Evolutionary conservation across 495 filamentous ascomycete genomes (phyloP), one percentile per base, ranked within the genome.

Genomic region (Xylaria flabelliformis): DNA sequence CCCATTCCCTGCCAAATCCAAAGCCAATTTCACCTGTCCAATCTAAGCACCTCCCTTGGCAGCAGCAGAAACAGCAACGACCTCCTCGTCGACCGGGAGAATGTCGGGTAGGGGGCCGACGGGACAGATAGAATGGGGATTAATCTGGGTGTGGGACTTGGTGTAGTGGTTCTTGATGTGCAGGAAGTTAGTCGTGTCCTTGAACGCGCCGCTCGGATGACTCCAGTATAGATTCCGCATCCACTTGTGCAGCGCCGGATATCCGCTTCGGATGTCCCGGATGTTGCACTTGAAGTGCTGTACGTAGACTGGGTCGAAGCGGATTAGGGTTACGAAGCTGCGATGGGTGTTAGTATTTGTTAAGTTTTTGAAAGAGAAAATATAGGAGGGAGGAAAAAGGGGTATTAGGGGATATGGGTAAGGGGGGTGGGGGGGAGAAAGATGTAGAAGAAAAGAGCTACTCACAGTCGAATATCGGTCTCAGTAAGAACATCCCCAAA

Each of bases 231-330:
- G 73, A 63, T 85, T 80, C 70, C 88, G 81, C 64, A 92, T 82
- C 91, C 93, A 94, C 17, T 82, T 81, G 74, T 94, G 86, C 34
- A 94, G 80, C 5, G 80, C 80, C 46, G 92, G 92, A 77, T 93
- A 94, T 58, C 91, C 94, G 29, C 88, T 89, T 3, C 94, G 83
- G 69, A 97, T 97, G 82, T 93, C 93, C 9, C 90, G 86, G 50
- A 97, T 80, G 79, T 97, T 97, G 78, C 92, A 94, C 84, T 97
- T 97, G 85, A 97, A 97, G 80, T 97, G 93, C 85, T 96, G 93
- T 5, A 97, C 93, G 75, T 97, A 97, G 51, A 96, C 93, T 15
- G 89, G 85, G 75, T 97, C 94, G 82, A 97, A 97, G 42, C 94
- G 88, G 69, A 95, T 82, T 61, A 97, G 90, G 6, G 94, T 97